A percentile compares a stretch with the other conserved stretches of the same genome.
These are phyloP conservation scores for Spiraea crenata DNA, from an alignment of 331 rosid genomes.

Conservation along the genomic window DNA sequence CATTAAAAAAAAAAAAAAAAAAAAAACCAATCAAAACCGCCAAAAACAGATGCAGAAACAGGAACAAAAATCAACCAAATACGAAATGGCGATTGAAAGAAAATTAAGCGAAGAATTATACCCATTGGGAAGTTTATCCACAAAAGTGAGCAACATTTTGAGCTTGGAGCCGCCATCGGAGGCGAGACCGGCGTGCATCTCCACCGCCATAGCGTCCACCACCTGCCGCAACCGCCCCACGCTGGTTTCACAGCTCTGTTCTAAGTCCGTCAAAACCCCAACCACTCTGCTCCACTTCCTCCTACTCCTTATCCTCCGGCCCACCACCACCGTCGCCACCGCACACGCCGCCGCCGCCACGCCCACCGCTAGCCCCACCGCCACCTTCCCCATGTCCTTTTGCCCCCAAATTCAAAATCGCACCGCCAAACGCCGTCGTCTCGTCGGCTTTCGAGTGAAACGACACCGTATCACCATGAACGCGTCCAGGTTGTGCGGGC, in stretches of 20 bases:
- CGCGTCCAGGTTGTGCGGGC: conserved; percentile 13
- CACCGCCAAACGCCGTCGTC: conserved; percentile 39
- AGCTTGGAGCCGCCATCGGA: conserved; percentile 98
- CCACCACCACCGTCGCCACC: conserved; percentile 78
- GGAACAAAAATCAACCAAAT: not conserved
- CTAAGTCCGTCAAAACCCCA: conserved; percentile 67
- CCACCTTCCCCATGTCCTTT: conserved; percentile 65
- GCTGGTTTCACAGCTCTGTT: conserved; percentile 62
- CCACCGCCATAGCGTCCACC: conserved; percentile 95
- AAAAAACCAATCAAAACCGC: not conserved
- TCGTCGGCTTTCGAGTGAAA: conserved; percentile 22
- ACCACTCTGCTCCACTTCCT: conserved; percentile 74
- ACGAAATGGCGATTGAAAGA: conserved; percentile 7
- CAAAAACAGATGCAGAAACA: not conserved
- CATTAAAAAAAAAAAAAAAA: not conserved
- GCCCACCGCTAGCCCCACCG: conserved; percentile 56
- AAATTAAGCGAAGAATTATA: conserved; percentile 26
- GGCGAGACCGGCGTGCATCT: conserved; percentile 99
- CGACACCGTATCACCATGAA: conserved; percentile 69
- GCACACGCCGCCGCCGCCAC: conserved; percentile 79
- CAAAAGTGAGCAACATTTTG: conserved; percentile 95
- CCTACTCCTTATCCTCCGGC: conserved; percentile 61
- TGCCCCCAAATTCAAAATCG: not conserved
- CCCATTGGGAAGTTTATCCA: conserved; percentile 88
- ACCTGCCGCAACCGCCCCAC: conserved; percentile 77